Evolutionary conservation across 2,329 filamentous ascomycete genomes (phyloP).

Genomic region (Cercospora berteroae): DNA sequence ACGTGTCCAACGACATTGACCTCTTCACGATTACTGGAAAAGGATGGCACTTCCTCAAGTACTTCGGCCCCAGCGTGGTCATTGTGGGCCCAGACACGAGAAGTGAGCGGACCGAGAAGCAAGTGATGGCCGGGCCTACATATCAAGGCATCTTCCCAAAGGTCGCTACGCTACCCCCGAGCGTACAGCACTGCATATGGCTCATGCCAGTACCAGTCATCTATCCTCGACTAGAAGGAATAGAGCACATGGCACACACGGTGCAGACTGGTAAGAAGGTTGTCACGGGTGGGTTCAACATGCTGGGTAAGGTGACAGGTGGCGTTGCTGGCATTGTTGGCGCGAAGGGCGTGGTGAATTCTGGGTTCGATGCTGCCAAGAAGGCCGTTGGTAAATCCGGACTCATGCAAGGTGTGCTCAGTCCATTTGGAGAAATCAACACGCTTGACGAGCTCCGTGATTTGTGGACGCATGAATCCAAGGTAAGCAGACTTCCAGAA

Average conservation of each 20-base stretch:
- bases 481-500: slow-evolving; percentile 50
- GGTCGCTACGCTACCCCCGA: slow-evolving; percentile 82
- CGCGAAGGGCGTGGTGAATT: slow-evolving; percentile 86
- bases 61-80: slow-evolving; percentile 84
- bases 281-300: slow-evolving; percentile 93
- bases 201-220: slow-evolving; percentile 89
- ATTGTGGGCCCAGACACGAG: slow-evolving; percentile 88
- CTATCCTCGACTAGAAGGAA: slow-evolving; percentile 86
- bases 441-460: slow-evolving; percentile 91
- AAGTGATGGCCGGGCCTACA: slow-evolving; percentile 92
- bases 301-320: slow-evolving; percentile 90
- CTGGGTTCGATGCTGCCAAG: slow-evolving; percentile 92
- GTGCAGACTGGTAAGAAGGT: slow-evolving; percentile 95
- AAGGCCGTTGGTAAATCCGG: slow-evolving; percentile 94
- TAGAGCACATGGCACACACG: slow-evolving; percentile 87
- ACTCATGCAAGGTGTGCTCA: slow-evolving; percentile 91
- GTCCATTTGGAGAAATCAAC: slow-evolving; percentile 94
- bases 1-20: slow-evolving; percentile 82
- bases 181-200: slow-evolving; percentile 95
- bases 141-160: slow-evolving; percentile 98
- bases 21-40: slow-evolving; percentile 96
- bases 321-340: slow-evolving; percentile 94
- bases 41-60: slow-evolving; percentile 98
- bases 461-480: slow-evolving; percentile 97
- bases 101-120: slow-evolving; percentile 83